Percentiles rank a stretch among this genome's conserved stretches.
Conservation (phyloP, 352 stramenopile species). For the Pilasporangium apinafurcum region DNA sequence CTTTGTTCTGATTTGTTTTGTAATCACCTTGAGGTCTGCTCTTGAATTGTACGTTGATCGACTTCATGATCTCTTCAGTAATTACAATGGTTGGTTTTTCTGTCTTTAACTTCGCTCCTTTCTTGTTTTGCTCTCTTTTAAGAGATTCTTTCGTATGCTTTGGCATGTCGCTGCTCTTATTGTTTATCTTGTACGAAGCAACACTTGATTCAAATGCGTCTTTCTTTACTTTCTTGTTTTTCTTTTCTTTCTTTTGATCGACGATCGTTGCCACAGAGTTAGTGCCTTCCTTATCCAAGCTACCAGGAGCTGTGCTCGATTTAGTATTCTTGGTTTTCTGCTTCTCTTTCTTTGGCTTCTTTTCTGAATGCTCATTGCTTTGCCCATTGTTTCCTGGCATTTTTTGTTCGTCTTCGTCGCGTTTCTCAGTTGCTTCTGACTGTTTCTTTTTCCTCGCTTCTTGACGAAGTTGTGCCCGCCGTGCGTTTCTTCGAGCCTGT, state of each 20-base stretch:
- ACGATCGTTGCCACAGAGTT: neutral
- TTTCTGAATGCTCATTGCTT: conserved; percentile 4
- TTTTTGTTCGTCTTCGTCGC: neutral
- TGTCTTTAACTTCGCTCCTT: conserved; percentile 9
- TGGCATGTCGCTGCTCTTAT: neutral
- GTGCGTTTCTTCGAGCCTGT: too few species aligned
- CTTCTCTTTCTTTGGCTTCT: conserved; percentile 17
- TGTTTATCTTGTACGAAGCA: neutral
- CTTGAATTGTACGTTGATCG: too few species aligned
- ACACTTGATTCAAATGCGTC: neutral
- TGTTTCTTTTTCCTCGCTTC: neutral
- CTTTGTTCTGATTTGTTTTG: neutral
- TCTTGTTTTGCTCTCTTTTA: conserved; percentile 1
- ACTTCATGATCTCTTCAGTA: neutral
- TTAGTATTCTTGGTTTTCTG: conserved; percentile 9
- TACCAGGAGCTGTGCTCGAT: neutral
- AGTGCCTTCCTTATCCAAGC: neutral
- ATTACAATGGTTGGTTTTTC: conserved; percentile 3
- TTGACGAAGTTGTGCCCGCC: neutral
- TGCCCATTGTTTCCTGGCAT: neutral
- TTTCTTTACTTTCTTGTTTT: neutral
- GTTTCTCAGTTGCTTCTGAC: neutral
- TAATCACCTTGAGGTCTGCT: too few species aligned
- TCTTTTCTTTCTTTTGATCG: neutral
- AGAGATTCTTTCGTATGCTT: conserved; percentile 13